These are phyloP conservation scores for Crithidia mellificae DNA, from an alignment of 208 protist genomes.

Conservation along the genomic window DNA sequence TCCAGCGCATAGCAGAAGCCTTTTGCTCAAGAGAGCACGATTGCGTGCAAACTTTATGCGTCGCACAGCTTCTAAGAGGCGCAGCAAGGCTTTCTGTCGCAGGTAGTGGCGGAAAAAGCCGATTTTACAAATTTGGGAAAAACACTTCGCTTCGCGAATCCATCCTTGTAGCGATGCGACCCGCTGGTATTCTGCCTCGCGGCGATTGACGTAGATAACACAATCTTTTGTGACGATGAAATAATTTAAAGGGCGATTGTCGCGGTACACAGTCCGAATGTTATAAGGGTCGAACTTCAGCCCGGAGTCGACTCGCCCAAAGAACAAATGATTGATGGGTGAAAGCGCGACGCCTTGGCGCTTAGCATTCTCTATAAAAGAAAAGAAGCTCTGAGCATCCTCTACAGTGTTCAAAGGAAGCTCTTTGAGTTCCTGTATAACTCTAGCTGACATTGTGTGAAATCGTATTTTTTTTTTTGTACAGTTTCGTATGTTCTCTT, in stretches of 20 bases:
- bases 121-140: slow-evolving; percentile 48
- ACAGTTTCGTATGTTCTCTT: not conserved
- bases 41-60: slow-evolving; percentile 29
- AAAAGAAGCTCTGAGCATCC: slow-evolving; percentile 55
- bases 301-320: slow-evolving; percentile 59
- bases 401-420: slow-evolving; percentile 50
- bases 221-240: slow-evolving; percentile 73
- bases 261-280: slow-evolving; percentile 70
- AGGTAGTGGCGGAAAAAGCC: slow-evolving; percentile 72
- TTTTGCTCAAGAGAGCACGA: slow-evolving; percentile 44
- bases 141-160: slow-evolving; percentile 57
- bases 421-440: slow-evolving; percentile 35
- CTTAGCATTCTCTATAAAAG: slow-evolving; percentile 37
- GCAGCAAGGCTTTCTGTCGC: slow-evolving; percentile 42
- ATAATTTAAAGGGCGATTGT: slow-evolving; percentile 72
- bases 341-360: slow-evolving; percentile 40
- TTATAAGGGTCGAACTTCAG: slow-evolving; percentile 85
- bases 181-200: slow-evolving; percentile 47
- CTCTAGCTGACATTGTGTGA: slow-evolving; percentile 20
- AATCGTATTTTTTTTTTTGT: too few species aligned
- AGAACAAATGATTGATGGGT: slow-evolving; percentile 84
- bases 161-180: slow-evolving; percentile 53
- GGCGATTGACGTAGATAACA: slow-evolving; percentile 70
- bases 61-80: slow-evolving; percentile 39
- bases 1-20: slow-evolving; percentile 46